These are phyloP conservation scores for Metschnikowia borealis DNA, from an alignment of 805 yeast species.

Conservation along the genomic window DNA sequence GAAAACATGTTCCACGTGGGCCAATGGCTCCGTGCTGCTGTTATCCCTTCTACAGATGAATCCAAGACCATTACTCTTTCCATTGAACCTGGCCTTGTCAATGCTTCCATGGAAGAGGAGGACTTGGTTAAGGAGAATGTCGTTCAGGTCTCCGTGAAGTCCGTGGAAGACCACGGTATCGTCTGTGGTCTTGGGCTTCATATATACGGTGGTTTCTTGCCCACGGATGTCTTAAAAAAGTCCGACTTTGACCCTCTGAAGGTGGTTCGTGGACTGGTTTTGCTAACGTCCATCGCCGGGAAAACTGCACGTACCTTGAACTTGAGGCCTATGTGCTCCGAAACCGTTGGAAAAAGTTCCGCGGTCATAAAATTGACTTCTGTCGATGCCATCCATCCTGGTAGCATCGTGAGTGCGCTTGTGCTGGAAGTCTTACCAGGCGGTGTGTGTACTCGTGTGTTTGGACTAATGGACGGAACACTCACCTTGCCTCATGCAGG, in stretches of 20 bases:
- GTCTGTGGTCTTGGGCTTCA: slow-evolving; percentile 65
- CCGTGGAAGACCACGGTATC: slow-evolving; percentile 91
- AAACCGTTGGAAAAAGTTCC: slow-evolving; percentile 45
- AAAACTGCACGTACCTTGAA: slow-evolving; percentile 56
- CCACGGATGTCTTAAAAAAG: slow-evolving; percentile 58
- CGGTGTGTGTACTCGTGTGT: slow-evolving; percentile 71
- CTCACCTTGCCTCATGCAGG: slow-evolving; percentile 65
- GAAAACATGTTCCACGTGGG: slow-evolving; percentile 59
- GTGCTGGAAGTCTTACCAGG: slow-evolving; percentile 53
- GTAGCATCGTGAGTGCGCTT: slow-evolving; percentile 71
- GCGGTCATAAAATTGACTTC: slow-evolving; percentile 55
- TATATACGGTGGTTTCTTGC: slow-evolving; percentile 64
- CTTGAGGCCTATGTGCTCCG: slow-evolving; percentile 44
- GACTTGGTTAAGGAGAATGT: slow-evolving; percentile 61
- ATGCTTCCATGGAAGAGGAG: slow-evolving; percentile 54
- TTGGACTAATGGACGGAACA: slow-evolving; percentile 72
- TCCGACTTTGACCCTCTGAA: slow-evolving; percentile 33
- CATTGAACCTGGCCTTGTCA: slow-evolving; percentile 71
- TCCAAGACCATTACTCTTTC: slow-evolving; percentile 59
- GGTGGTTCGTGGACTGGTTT: slow-evolving; percentile 60
- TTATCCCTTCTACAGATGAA: slow-evolving; percentile 44
- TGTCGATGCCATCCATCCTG: slow-evolving; percentile 81
- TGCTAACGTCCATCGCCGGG: slow-evolving; percentile 49
- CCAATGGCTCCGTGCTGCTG: slow-evolving; percentile 87
- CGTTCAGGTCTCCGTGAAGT: slow-evolving; percentile 71